Evolutionary conservation across 331 rosid genomes (phyloP), one percentile per base, ranked within the genome.

Genomic region (Stylosanthes scabra): DNA sequence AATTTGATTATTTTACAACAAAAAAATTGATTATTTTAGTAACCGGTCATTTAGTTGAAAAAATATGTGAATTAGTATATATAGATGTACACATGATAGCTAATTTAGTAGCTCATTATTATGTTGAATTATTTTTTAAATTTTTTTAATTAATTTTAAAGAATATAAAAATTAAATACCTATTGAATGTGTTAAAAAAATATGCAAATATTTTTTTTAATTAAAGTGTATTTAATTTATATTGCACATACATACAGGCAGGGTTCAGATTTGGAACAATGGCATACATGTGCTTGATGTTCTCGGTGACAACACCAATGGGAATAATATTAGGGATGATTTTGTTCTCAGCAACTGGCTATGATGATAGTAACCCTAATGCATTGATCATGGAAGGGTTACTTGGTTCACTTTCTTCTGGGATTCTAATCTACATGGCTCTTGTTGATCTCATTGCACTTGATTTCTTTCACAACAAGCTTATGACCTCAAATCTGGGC

Each of bases 401-500:
- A 71, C 52, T 94, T 40, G 96, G 98, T 8, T 91, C 98, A 3
- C 49, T 94, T 68, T 94, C 98, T 9, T 89, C 97, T 0, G 98
- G 98, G 34, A 89, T 91, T 56, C 90, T 94, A 2, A 89, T 94
- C 15, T 94, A 94, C 84, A 94, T 94, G 97, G 98, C 91, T 44
- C 89, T 94, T 2, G 98, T 94, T 6, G 98, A 94, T 58, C 97
- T 94, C 39, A 86, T 94, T 49, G 90, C 98, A 11, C 78, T 74
- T 31, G 97, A 94, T 84, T 94, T 94, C 89, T 94, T 94, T 74
- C 97, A 94, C 77, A 94, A 89, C 89, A 89, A 94, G 83, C 72
- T 94, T 80, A 86, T 91, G 82, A 88, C 39, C 74, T 88, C 97
- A 0, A 71, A 66, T 72, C 66, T 63, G 16, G 25, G 59, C 54